Evolutionary conservation across 768 basidiomycete genomes (phyloP).

Genomic region (Amanita fuliginea): DNA sequence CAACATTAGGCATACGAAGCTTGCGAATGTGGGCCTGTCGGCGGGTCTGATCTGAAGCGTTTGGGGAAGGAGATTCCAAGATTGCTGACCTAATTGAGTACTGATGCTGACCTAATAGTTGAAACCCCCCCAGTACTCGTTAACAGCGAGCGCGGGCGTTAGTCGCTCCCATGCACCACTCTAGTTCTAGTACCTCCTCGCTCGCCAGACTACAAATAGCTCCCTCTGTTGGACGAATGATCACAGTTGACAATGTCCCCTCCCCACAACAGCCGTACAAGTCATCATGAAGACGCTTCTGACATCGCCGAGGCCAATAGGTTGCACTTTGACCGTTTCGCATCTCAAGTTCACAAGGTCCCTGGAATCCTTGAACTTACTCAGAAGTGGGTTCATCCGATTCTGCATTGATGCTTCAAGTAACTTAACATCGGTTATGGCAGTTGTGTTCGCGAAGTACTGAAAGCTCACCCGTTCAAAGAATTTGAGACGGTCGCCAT

Average conservation of each 20-base stretch:
- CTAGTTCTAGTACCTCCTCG: neutral
- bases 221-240: neutral
- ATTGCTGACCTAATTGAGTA: neutral
- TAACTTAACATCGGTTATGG: neutral
- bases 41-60: too few species aligned
- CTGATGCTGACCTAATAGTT: neutral
- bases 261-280: neutral
- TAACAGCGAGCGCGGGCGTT: neutral
- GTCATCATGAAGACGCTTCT: neutral
- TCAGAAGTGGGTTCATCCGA: neutral
- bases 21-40: too few species aligned
- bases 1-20: too few species aligned
- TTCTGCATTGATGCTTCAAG: neutral
- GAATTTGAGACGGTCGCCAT: constrained; percentile 45
- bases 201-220: neutral
- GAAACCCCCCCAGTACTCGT: neutral
- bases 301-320: neutral
- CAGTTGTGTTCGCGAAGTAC: constrained; percentile 25
- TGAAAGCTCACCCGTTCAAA: constrained; percentile 35
- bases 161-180: neutral
- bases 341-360: neutral
- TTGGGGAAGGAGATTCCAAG: too few species aligned
- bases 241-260: neutral
- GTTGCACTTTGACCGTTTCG: neutral
- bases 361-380: neutral